Conservation (phyloP, 495 filamentous ascomycete genomes). For the Talaromyces nanjingensis region DNA sequence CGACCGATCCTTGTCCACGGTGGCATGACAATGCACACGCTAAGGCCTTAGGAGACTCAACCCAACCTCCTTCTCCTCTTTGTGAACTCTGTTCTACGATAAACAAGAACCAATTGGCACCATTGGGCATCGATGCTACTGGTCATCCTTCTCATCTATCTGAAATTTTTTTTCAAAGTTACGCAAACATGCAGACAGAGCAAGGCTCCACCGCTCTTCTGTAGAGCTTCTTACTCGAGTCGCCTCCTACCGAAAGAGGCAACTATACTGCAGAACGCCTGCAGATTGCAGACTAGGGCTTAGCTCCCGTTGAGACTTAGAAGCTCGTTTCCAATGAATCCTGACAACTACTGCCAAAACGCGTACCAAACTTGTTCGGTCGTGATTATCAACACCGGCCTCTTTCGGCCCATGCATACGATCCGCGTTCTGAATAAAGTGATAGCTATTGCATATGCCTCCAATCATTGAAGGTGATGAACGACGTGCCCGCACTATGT, state of each 20-base stretch:
- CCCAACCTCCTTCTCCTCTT: conserved; percentile 10
- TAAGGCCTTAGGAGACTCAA: conserved; percentile 7
- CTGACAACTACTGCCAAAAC: conserved; percentile 6
- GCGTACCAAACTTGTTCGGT: conserved; percentile 4
- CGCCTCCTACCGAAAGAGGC: conserved; percentile 2
- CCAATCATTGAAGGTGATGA: conserved; percentile 7
- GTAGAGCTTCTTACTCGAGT: background rate
- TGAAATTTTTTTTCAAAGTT: background rate
- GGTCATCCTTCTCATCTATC: background rate
- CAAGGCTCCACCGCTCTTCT: background rate
- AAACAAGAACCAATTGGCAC: conserved; percentile 1
- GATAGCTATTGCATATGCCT: conserved; percentile 3
- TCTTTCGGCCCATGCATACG: conserved; percentile 6
- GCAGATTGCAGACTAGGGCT: conserved; percentile 3
- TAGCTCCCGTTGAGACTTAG: conserved; percentile 3
- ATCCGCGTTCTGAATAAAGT: conserved; percentile 1
- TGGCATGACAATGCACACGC: conserved; percentile 18
- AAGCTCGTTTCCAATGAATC: conserved; percentile 10
- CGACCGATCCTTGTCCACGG: conserved; percentile 14
- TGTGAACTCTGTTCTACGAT: background rate
- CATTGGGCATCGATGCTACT: background rate
- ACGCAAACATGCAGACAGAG: background rate
- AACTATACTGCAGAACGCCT: conserved; percentile 3
- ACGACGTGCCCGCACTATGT: background rate
- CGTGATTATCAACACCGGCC: conserved; percentile 2